Percentiles rank a stretch among this genome's conserved stretches.
Evolutionary conservation across 352 stramenopile species (phyloP).

Genomic region (Elongisporangium undulatum): DNA sequence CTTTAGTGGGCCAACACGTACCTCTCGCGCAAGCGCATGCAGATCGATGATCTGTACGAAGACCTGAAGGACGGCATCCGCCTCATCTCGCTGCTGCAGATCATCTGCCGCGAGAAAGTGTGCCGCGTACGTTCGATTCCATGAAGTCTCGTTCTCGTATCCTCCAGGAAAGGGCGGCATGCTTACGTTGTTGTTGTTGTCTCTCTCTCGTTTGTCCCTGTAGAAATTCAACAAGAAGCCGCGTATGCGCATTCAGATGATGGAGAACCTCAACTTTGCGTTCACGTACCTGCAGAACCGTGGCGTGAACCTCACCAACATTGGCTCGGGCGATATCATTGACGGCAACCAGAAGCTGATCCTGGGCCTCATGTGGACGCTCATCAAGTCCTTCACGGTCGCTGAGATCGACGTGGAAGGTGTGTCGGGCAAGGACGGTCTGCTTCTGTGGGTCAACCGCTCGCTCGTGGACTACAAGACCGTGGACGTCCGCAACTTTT

Average conservation of each 20-base stretch:
- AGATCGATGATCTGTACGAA: constrained; percentile 88
- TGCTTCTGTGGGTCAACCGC: constrained; percentile 88
- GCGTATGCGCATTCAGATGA: constrained; percentile 92
- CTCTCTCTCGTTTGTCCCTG: constrained; percentile 1
- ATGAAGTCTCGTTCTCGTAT: not conserved
- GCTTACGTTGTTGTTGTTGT: not conserved
- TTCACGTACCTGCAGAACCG: constrained; percentile 89
- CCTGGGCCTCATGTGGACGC: constrained; percentile 90
- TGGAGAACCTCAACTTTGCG: constrained; percentile 90
- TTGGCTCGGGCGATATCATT: constrained; percentile 90
- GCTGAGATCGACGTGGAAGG: constrained; percentile 84
- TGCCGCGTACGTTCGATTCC: constrained; percentile 66
- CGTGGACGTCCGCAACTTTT: constrained; percentile 88
- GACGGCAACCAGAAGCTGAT: constrained; percentile 91
- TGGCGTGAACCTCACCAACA: constrained; percentile 89
- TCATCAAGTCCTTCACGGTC: constrained; percentile 90
- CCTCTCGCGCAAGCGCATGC: constrained; percentile 82
- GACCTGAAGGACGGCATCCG: constrained; percentile 86
- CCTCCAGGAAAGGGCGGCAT: not conserved
- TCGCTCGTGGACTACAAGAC: constrained; percentile 82
- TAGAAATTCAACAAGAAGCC: constrained; percentile 92
- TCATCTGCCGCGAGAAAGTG: constrained; percentile 86
- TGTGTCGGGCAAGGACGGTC: constrained; percentile 87
- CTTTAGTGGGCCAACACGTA: constrained; percentile 89
- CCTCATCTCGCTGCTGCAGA: constrained; percentile 85